phyloP scores from a whole-genome alignment of 768 basidiomycete genomes.

The Psilocybe tampanensis region DNA sequence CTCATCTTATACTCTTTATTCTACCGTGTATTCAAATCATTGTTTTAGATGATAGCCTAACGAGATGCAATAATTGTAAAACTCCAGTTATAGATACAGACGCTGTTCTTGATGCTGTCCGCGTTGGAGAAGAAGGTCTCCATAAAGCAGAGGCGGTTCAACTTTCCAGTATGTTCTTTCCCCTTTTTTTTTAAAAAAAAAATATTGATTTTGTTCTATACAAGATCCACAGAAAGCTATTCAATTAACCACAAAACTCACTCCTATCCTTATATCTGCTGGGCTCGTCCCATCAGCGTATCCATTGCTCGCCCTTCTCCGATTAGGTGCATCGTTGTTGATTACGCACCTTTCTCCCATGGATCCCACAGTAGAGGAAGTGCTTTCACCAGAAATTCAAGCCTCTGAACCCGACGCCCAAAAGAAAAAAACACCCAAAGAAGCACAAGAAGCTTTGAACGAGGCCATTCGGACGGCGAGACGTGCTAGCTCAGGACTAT shows the following conservation, averaged over 20 bases:
- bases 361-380: constrained; percentile 23
- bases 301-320: constrained; percentile 74
- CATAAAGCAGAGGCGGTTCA: constrained; percentile 72
- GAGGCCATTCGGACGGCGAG: constrained; percentile 61
- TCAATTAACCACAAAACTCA: constrained; percentile 64
- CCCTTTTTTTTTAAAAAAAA: background rate
- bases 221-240: constrained; percentile 60
- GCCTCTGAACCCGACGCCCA: background rate
- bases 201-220: background rate
- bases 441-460: constrained; percentile 60
- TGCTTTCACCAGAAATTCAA: constrained; percentile 27
- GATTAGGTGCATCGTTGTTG: constrained; percentile 72
- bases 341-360: constrained; percentile 45
- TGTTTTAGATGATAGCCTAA: constrained; percentile 45
- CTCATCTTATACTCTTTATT: background rate
- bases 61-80: constrained; percentile 59
- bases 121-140: constrained; percentile 73
- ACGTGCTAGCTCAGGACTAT: constrained; percentile 55
- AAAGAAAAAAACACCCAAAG: constrained; percentile 6
- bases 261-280: constrained; percentile 62
- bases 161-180: constrained; percentile 46
- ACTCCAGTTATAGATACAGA: constrained; percentile 49
- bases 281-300: constrained; percentile 68
- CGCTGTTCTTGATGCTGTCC: constrained; percentile 61
- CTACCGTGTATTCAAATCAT: background rate